A percentile compares a stretch with the other conserved stretches of the same genome.
Conservation (phyloP, 192 early-diverging fungal genomes). For the Diversispora eburnea region DNA sequence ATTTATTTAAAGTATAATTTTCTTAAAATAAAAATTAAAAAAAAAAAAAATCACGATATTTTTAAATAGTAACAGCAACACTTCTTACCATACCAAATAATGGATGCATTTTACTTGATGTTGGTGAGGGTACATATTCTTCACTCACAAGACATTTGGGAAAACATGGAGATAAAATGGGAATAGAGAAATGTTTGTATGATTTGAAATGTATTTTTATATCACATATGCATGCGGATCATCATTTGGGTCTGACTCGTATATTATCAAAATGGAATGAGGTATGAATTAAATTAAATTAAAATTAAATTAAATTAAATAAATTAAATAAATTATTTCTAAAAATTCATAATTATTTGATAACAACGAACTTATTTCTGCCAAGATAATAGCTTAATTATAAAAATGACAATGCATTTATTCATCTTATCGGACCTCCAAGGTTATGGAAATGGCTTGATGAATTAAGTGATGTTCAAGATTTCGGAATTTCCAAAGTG, state of each 20-base stretch:
- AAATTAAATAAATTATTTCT: neutral
- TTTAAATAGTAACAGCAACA: constrained; percentile 69
- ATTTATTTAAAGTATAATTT: neutral
- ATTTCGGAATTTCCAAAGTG: constrained; percentile 55
- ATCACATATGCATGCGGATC: constrained; percentile 97
- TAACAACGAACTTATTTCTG: neutral
- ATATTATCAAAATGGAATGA: constrained; percentile 70
- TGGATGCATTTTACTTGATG: constrained; percentile 78
- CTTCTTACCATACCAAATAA: constrained; percentile 61
- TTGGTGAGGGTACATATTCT: constrained; percentile 85
- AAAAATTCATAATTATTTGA: constrained; percentile 3
- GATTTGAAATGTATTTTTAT: constrained; percentile 75
- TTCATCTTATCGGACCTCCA: constrained; percentile 53
- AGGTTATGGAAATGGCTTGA: constrained; percentile 56
- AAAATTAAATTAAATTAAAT: neutral
- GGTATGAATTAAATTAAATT: constrained; percentile 35
- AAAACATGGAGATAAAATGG: constrained; percentile 37
- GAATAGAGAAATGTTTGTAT: constrained; percentile 52
- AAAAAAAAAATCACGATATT: neutral
- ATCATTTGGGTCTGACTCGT: constrained; percentile 82
- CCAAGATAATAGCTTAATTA: constrained; percentile 22
- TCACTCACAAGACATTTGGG: constrained; percentile 78
- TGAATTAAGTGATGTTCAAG: constrained; percentile 67
- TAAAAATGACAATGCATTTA: constrained; percentile 9
- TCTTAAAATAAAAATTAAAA: neutral